Evolutionary conservation across 2,329 filamentous ascomycete genomes (phyloP).

Genomic region (Trichoderma afroharzianum): DNA sequence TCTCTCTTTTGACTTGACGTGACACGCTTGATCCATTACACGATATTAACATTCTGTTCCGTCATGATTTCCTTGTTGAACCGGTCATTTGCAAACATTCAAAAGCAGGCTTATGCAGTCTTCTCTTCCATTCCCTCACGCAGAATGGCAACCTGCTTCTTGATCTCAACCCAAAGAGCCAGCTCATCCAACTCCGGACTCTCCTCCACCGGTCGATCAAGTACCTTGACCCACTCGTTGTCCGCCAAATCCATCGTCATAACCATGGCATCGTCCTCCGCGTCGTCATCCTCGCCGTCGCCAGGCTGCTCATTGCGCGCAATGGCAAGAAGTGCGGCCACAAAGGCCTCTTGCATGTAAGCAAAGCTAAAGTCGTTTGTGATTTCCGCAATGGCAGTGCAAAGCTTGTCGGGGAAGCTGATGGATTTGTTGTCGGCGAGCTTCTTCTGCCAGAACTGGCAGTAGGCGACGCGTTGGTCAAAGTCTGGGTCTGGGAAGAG

Average conservation of each 20-base stretch:
- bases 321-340: conserved; percentile 58
- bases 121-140: conserved; percentile 54
- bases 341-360: conserved; percentile 67
- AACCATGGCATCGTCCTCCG: conserved; percentile 5
- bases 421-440: conserved; percentile 54
- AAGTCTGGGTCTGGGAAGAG: conserved; percentile 56
- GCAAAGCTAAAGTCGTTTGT: conserved; percentile 66
- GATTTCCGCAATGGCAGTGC: conserved; percentile 56
- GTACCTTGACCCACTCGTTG: conserved; percentile 39
- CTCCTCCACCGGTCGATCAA: conserved; percentile 25
- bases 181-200: conserved; percentile 47
- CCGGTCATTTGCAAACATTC: neutral
- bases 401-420: conserved; percentile 52
- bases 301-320: conserved; percentile 35
- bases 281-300: conserved; percentile 24
- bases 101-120: neutral
- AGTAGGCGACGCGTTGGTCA: conserved; percentile 55
- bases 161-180: conserved; percentile 58
- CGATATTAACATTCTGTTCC: neutral
- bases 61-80: neutral
- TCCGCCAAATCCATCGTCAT: conserved; percentile 30
- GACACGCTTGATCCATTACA: neutral
- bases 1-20: neutral
- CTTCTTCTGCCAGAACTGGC: conserved; percentile 59
- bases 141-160: conserved; percentile 59